phyloP scores from a whole-genome alignment of 176 grass and related monocot species.

The Calamus simplicifolius region DNA sequence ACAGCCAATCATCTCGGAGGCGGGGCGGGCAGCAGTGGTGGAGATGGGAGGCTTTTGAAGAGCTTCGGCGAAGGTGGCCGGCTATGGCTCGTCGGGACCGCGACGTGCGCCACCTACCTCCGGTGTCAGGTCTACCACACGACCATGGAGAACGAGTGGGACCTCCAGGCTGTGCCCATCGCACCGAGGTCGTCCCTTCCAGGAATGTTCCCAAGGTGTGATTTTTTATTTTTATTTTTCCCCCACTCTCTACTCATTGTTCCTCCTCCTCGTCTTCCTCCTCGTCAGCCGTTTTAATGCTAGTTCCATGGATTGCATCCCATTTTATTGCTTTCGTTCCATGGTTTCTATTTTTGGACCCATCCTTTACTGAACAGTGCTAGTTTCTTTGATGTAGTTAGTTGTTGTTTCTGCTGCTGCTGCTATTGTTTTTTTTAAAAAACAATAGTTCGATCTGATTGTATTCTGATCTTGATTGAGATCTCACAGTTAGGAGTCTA shows the following conservation, averaged over 20 bases:
- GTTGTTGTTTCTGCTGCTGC: too few species aligned
- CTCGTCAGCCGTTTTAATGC: background rate
- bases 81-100: slow-evolving; percentile 66
- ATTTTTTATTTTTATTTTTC: slow-evolving; percentile 2
- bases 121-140: slow-evolving; percentile 66
- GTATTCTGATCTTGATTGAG: too few species aligned
- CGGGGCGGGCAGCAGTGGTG: slow-evolving; percentile 38
- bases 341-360: too few species aligned
- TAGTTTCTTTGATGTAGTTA: too few species aligned
- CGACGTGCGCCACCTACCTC: slow-evolving; percentile 66
- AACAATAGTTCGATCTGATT: too few species aligned
- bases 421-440: too few species aligned
- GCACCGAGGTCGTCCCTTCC: slow-evolving; percentile 20
- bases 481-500: too few species aligned
- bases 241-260: background rate
- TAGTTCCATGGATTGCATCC: too few species aligned
- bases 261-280: background rate
- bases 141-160: slow-evolving; percentile 67
- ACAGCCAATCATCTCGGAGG: slow-evolving; percentile 32
- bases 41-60: slow-evolving; percentile 62
- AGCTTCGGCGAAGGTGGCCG: slow-evolving; percentile 18
- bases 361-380: too few species aligned
- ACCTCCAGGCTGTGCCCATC: slow-evolving; percentile 62
- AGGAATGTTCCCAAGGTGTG: slow-evolving; percentile 36
- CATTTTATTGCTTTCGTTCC: too few species aligned